Base-by-base conservation (phyloP, 345 rosid species). In the Diplotaxis tenuifolia region DNA sequence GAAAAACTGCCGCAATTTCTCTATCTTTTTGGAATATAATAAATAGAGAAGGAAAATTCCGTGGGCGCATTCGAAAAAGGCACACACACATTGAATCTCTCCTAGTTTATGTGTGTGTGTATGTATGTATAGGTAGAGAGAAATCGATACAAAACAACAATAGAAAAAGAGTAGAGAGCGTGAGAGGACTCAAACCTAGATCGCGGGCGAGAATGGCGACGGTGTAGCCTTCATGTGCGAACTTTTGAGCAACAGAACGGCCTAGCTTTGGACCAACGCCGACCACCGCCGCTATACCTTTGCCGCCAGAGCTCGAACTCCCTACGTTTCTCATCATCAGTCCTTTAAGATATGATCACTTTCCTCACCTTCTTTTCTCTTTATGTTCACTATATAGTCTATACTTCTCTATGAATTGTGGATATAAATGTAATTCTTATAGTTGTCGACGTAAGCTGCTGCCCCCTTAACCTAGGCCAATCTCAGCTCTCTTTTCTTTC, bases 181-280 rank as follows among this genome's bases (percentile, higher is more conserved):
- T 3, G 27, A 62, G 14, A 66, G n/a, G 50, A 7, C 73, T 58
- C 29, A 57, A 82, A 85, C 97, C 96, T 16, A 94, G 84, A 87
- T 94, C 98, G 2, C 97, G 92, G 32, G 97, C 89, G 56, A 94
- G 96, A 75, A 94, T 94, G 75, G 98, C 97, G 12, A 94, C 93
- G 40, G 97, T 88, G 86, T 91, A 89, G 60, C 98, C 98, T 85
- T 94, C 96, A 15, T 87, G 98, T 25, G 98, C 97, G 65, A 94
- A 94, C 75, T 88, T 94, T 11, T 83, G 89, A 60, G 98, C 96
- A 38, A 91, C 68, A 70, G 97, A 91, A 28, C 93, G 86, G 56
- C 97, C 98, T 19, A 94, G 98, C 67, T 89, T 89, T 21, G 97
- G 96, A 5, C 98, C 96, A 18, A 91, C 97, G 8, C 97, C 98